phyloP scores from a whole-genome alignment of 1,284 basidiomycete genomes.

The Cryptococcus sp. region DNA sequence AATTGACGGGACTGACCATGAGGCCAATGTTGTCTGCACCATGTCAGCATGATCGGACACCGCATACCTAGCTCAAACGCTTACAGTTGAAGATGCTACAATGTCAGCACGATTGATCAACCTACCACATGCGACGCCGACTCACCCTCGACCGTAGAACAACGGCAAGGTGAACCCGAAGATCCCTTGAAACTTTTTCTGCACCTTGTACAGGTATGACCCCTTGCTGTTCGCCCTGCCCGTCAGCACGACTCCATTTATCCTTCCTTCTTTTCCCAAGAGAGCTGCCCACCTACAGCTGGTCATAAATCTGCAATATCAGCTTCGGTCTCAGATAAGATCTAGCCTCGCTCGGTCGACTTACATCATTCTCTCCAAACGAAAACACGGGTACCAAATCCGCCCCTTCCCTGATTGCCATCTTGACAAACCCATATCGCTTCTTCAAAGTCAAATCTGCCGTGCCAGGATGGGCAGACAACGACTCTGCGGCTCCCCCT shows the following conservation, averaged over 20 bases:
- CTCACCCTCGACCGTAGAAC: conserved; percentile 77
- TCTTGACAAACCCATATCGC: conserved; percentile 88
- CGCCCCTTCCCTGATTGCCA: conserved; percentile 90
- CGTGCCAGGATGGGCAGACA: conserved; percentile 90
- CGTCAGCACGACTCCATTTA: too few species aligned
- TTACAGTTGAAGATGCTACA: conserved; percentile 70
- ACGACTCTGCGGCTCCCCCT: conserved; percentile 89
- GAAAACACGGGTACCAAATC: conserved; percentile 92
- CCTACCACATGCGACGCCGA: conserved; percentile 2
- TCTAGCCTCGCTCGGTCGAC: conserved; percentile 41
- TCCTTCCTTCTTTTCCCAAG: background rate
- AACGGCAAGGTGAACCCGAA: conserved; percentile 97
- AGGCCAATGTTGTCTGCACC: conserved; percentile 58
- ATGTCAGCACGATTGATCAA: background rate
- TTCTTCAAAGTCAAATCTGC: conserved; percentile 77
- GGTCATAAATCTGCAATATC: conserved; percentile 77
- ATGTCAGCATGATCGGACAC: background rate
- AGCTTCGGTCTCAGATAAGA: conserved; percentile 7
- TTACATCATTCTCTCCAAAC: conserved; percentile 95
- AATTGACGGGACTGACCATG: conserved; percentile 27
- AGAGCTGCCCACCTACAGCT: conserved; percentile 59
- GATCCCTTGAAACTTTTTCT: conserved; percentile 80
- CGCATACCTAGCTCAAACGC: too few species aligned
- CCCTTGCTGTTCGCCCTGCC: conserved; percentile 72
- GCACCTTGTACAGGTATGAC: conserved; percentile 76